Percentiles rank a stretch among this genome's conserved stretches.
These are phyloP conservation scores for Acrocalymma vagum DNA, from an alignment of 2,329 filamentous ascomycete species.

Conservation along the genomic window DNA sequence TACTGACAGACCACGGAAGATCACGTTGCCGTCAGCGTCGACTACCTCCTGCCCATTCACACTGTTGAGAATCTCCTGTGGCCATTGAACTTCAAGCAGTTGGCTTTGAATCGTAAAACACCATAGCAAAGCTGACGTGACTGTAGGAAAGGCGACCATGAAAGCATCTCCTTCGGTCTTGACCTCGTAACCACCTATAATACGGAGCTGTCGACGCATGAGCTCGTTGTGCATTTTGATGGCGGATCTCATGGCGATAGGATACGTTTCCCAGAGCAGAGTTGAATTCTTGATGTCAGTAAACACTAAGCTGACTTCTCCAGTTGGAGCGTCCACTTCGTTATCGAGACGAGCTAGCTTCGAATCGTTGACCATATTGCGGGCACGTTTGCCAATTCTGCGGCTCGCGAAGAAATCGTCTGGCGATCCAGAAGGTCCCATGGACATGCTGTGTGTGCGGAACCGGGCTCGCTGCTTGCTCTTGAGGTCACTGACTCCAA, in stretches of 20 bases:
- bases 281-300: slow-evolving; percentile 99
- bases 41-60: slow-evolving; percentile 82
- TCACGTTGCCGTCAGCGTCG: slow-evolving; percentile 85
- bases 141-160: slow-evolving; percentile 98
- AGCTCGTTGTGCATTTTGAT: slow-evolving; percentile 98
- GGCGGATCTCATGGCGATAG: slow-evolving; percentile 92
- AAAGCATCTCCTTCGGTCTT: slow-evolving; percentile 99
- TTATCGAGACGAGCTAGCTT: slow-evolving; percentile 85
- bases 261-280: slow-evolving; percentile 93
- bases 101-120: slow-evolving; percentile 92
- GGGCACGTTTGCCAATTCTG: slow-evolving; percentile 63
- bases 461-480: slow-evolving; percentile 79
- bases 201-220: slow-evolving; percentile 90
- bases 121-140: slow-evolving; percentile 93
- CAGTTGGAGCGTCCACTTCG: slow-evolving; percentile 89
- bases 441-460: slow-evolving; percentile 83
- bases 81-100: slow-evolving; percentile 90
- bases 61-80: slow-evolving; percentile 88
- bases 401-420: slow-evolving; percentile 75
- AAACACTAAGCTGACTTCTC: slow-evolving; percentile 92
- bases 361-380: slow-evolving; percentile 76
- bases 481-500: slow-evolving; percentile 90
- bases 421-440: slow-evolving; percentile 78
- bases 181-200: slow-evolving; percentile 97
- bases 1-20: slow-evolving; percentile 93